Evolutionary conservation across 1,284 basidiomycete genomes (phyloP), one percentile per base, ranked within the genome.

Genomic region (Ceratorhiza oryzae-sativae): DNA sequence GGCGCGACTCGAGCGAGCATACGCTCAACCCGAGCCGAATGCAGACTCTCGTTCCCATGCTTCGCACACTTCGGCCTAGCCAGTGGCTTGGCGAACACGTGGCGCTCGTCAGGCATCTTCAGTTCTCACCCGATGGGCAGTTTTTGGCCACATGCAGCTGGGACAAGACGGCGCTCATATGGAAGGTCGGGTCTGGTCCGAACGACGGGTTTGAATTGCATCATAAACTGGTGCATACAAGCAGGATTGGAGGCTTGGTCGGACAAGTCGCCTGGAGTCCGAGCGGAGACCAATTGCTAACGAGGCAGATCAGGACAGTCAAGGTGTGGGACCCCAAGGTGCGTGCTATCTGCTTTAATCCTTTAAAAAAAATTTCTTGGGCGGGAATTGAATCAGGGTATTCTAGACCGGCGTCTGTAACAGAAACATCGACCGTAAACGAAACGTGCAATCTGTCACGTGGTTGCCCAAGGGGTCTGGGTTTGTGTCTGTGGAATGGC

Each of bases 381-480:
- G n/a, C n/a, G n/a, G 4, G 6, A 15, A 13, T 32, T 5, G 30
- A 36, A 8, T 41, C 1, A 36, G 5, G 13, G 12, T 1, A 20
- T 23, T 34, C 32, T 49, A 91, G 90, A 87, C 90, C 71, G 90
- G 90, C 73, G 88, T 91, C 59, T 91, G 89, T 77, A 86, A 83
- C 76, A 87, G 84, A 77, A 91, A 88, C 0, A 91, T 93, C 72
- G 86, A 90, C 74, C 85, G 90, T 2, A 80, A 83, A 67, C 82
- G 82, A 27, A 80, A 81, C 42, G 86, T 93, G 5, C 88, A 90
- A 76, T 86, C 90, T 0, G 84, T 93, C 42, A 84, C 86, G 51
- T 93, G 91, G 91, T 85, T 89, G 77, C 88, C 91, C 27, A 83
- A 81, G 62, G 87, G 88, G 51, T 83, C 89, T 80, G 85, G 90